Evolutionary conservation across 2,329 filamentous ascomycete species (phyloP), one percentile per base, ranked within the genome.

Genomic region (Colletotrichum sansevieriae): DNA sequence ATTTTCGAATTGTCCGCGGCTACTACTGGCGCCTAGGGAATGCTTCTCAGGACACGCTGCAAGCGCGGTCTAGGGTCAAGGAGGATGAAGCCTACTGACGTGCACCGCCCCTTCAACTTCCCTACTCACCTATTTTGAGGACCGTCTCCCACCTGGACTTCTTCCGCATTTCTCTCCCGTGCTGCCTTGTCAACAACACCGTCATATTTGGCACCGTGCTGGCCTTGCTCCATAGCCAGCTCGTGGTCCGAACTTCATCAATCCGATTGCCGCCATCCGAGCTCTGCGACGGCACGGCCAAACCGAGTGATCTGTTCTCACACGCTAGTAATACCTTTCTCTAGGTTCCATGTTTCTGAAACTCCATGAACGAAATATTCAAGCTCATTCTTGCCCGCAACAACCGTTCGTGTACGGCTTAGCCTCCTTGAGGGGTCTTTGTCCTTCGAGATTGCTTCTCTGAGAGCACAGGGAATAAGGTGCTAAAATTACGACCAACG

Each of bases 41-140:
- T n/a, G 43, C 43, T 46, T 20, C 43, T 11, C 18, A 7, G 37
- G 18, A 55, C 29, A 49, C 41, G 63, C 57, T 22, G 47, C 57
- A 62, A 55, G 47, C 49, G 15, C 33, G 46, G 35, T n/a, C 62
- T 12, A 22, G 15, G 37, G 18, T 43, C 18, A 12, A 10, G 37
- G 12, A 54, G 33, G 37, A 61, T 25, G 25, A 66, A 58, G 33
- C 25, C 15, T 41, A 41, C 11, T 41, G 2, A 4, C 18, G 35
- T 47, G 51, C 64, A 43, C 33, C 35, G 64, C 65, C 65, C 46
- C 52, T 35, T 37, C 44, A 52, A 52, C 35, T 52, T 29, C 46
- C 47, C 44, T 9, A 9, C 29, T 9, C 8, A 29, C 29, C 7
- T 63, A 44, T 57, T 54, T 22, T 20, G 46, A 37, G 44, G 29